phyloP scores from a whole-genome alignment of 345 rosid genomes.

The Melaleuca quinquenervia region DNA sequence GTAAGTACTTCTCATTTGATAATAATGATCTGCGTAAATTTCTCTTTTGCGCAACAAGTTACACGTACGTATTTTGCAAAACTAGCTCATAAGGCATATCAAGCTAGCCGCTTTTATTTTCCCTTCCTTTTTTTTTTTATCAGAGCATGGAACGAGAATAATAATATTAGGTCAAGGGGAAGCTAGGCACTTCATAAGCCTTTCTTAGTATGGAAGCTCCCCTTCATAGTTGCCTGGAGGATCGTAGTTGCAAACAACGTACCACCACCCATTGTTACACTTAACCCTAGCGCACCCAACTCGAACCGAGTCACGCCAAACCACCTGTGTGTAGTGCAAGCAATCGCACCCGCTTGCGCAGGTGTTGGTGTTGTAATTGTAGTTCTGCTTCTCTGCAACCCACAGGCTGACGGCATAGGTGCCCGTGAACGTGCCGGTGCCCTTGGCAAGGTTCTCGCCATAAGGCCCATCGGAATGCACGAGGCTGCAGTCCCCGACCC shows the following conservation, averaged over 20 bases:
- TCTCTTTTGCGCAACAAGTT: background rate
- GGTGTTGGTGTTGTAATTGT: conserved; percentile 5
- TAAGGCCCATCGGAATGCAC: conserved; percentile 22
- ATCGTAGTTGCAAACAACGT: conserved; percentile 7
- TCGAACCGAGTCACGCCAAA: conserved; percentile 8
- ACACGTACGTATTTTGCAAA: background rate
- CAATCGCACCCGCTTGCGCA: conserved; percentile 7
- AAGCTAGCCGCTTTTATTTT: background rate
- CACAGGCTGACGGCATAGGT: conserved; percentile 15
- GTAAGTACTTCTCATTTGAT: too few relatives aligned
- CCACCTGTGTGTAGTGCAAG: conserved; percentile 23
- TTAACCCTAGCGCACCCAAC: conserved; percentile 17
- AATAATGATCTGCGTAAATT: background rate
- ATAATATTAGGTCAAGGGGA: background rate
- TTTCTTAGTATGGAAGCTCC: conserved; percentile 1
- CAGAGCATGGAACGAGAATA: background rate
- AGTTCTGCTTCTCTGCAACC: conserved; percentile 16
- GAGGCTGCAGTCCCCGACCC: conserved; percentile 1
- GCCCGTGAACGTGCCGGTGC: conserved; percentile 2
- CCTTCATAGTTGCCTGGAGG: conserved; percentile 7
- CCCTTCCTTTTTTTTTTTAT: background rate
- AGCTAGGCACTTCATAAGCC: background rate
- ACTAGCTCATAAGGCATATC: background rate
- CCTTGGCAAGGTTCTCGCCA: conserved; percentile 19
- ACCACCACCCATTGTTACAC: conserved; percentile 12